These are phyloP conservation scores for Sphagnum fallax DNA, from an alignment of 228 moss, liverwort and hornwort genomes.

Conservation along the genomic window DNA sequence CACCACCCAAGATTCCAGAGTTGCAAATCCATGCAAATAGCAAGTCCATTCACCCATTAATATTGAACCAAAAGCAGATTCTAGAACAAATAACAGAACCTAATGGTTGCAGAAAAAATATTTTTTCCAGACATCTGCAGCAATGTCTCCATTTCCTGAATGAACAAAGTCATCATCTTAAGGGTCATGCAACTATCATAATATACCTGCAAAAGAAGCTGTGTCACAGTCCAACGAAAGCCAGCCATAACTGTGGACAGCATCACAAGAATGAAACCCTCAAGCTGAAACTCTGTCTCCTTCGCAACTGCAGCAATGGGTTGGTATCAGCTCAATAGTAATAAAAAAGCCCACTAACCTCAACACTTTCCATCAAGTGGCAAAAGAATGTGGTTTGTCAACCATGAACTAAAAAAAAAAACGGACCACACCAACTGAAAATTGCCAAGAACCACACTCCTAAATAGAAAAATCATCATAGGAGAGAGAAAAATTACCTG, in stretches of 20 bases:
- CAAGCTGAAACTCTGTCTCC: constrained; percentile 79
- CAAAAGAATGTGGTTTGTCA: too few species aligned
- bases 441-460: too few species aligned
- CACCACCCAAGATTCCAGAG: not conserved
- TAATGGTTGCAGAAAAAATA: too few species aligned
- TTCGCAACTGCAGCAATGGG: constrained; percentile 63
- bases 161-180: too few species aligned
- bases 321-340: not conserved
- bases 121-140: too few species aligned
- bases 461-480: too few species aligned
- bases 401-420: too few species aligned
- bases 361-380: too few species aligned
- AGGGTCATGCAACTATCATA: not conserved
- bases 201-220: constrained; percentile 87
- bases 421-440: too few species aligned
- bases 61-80: too few species aligned
- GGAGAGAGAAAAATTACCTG: constrained; percentile 27
- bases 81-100: too few species aligned
- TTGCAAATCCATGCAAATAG: constrained; percentile 8
- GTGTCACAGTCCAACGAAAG: constrained; percentile 97
- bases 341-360: not conserved
- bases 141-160: too few species aligned
- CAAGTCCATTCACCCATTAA: not conserved
- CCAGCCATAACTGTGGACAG: constrained; percentile 91
- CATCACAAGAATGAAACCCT: constrained; percentile 84